Conservation (phyloP, 129 eudicot genomes). For the Saussurea involucrata region DNA sequence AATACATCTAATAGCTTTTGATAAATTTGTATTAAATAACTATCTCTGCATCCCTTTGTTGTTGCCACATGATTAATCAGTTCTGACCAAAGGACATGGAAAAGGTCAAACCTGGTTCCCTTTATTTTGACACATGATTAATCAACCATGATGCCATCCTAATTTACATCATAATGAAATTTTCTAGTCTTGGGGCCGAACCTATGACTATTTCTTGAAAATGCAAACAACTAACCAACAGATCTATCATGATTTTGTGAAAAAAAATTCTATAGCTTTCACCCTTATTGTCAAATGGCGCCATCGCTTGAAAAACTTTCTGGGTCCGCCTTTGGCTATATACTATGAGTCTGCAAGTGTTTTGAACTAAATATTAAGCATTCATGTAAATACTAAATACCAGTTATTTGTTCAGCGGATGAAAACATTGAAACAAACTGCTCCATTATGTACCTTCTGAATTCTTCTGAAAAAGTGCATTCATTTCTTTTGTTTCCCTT, state of each 20-base stretch:
- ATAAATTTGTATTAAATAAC: neutral
- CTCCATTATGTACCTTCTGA: neutral
- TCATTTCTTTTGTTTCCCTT: neutral
- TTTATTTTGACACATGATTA: neutral
- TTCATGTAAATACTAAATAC: no score
- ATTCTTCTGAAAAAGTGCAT: neutral
- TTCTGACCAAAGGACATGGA: neutral
- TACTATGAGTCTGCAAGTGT: no score
- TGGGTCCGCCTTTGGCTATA: no score
- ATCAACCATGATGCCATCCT: neutral
- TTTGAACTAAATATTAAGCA: no score
- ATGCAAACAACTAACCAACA: no score
- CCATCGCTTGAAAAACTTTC: no score
- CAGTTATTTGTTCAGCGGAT: neutral
- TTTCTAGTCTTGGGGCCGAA: no score
- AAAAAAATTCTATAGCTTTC: no score
- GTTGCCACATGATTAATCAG: neutral
- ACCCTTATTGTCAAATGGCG: no score
- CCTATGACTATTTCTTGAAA: no score
- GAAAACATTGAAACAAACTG: neutral
- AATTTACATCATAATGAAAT: no score
- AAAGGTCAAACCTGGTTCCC: neutral
- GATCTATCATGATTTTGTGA: no score
- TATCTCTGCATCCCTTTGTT: neutral
- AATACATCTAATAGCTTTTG: slow-evolving; percentile 8